Conservation (phyloP, 2,329 filamentous ascomycete genomes). For the Pseudogymnoascus sp. region DNA sequence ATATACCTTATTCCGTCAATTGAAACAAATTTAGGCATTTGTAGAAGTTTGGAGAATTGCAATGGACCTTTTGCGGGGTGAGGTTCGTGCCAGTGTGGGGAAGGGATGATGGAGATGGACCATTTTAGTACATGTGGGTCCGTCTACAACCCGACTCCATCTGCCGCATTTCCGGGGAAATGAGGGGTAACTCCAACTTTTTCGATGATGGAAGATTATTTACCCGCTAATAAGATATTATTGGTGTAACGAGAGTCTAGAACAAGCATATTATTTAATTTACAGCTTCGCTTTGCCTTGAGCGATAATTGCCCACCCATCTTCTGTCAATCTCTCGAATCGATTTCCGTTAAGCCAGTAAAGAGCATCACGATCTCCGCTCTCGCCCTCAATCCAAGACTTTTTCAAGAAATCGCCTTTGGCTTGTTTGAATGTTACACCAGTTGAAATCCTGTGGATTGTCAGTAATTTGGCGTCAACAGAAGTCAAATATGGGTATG, state of each 20-base stretch:
- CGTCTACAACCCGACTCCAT: background rate
- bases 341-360: slow-evolving; percentile 36
- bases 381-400: slow-evolving; percentile 30
- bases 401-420: slow-evolving; percentile 37
- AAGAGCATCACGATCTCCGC: slow-evolving; percentile 29
- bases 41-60: background rate
- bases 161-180: background rate
- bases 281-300: slow-evolving; percentile 35
- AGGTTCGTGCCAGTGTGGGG: background rate
- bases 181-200: background rate
- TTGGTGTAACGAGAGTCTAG: background rate
- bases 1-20: background rate
- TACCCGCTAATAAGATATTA: background rate
- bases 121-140: background rate
- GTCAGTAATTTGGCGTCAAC: slow-evolving; percentile 1
- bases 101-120: background rate
- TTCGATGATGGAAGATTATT: background rate
- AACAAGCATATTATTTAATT: slow-evolving; percentile 11
- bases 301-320: slow-evolving; percentile 35
- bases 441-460: slow-evolving; percentile 30
- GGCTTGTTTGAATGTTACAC: slow-evolving; percentile 42
- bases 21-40: background rate
- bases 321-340: slow-evolving; percentile 32
- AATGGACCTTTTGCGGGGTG: background rate
- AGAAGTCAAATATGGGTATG: background rate